Evolutionary conservation across 2,329 filamentous ascomycete genomes (phyloP).

Genomic region (Aspergillus sojae): DNA sequence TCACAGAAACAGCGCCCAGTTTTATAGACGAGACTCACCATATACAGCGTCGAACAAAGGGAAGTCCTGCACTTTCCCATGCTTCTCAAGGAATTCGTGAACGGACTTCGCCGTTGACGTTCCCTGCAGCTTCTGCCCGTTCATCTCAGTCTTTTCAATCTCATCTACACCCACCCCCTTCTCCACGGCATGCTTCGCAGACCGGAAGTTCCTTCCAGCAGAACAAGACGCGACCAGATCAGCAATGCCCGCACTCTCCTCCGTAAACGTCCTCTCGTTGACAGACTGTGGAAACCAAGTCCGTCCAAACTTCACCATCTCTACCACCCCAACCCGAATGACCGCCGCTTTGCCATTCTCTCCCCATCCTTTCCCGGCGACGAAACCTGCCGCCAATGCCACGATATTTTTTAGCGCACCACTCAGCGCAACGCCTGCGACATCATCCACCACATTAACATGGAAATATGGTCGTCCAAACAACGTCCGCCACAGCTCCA

Average conservation of each 20-base stretch:
- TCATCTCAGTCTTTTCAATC: slow-evolving; percentile 21
- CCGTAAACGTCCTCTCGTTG: slow-evolving; percentile 20
- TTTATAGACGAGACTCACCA: not conserved
- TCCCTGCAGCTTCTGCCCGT: slow-evolving; percentile 22
- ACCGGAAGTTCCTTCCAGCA: slow-evolving; percentile 21
- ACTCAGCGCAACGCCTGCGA: slow-evolving; percentile 55
- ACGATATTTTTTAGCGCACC: slow-evolving; percentile 94
- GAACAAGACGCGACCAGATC: slow-evolving; percentile 20
- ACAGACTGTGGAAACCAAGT: slow-evolving; percentile 23
- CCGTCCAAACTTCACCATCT: slow-evolving; percentile 87
- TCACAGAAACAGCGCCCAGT: not conserved
- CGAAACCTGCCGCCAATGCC: slow-evolving; percentile 85
- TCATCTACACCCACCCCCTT: slow-evolving; percentile 20
- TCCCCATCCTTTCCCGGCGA: slow-evolving; percentile 89
- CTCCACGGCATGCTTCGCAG: slow-evolving; percentile 19
- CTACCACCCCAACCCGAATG: slow-evolving; percentile 87
- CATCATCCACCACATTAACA: slow-evolving; percentile 80
- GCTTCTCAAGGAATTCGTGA: slow-evolving; percentile 16
- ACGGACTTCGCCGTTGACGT: slow-evolving; percentile 19
- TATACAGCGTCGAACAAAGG: slow-evolving; percentile 15
- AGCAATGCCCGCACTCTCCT: slow-evolving; percentile 29
- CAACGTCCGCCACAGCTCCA: slow-evolving; percentile 74
- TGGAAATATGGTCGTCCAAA: slow-evolving; percentile 96
- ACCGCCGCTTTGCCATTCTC: slow-evolving; percentile 94
- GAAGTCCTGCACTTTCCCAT: slow-evolving; percentile 16